A percentile compares a stretch with the other conserved stretches of the same genome.
phyloP scores from a whole-genome alignment of 208 protist species.

The Leishmania aethiopica region DNA sequence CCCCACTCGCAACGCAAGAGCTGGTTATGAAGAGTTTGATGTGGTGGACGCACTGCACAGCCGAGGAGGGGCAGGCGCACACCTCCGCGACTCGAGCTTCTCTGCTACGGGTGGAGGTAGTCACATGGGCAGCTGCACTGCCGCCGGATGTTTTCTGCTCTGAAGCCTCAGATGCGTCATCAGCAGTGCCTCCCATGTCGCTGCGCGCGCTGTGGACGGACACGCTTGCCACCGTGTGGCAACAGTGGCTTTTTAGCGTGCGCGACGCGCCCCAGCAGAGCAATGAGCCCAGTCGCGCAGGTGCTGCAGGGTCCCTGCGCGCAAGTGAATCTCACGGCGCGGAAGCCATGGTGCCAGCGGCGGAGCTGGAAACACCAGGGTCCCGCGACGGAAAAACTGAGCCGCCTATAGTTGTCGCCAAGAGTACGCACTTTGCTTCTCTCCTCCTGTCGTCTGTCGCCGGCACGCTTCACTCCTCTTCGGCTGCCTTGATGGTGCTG shows the following conservation, averaged over 20 bases:
- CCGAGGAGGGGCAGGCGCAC: background rate
- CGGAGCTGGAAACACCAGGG: background rate
- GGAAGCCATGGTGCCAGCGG: background rate
- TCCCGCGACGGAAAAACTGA: background rate
- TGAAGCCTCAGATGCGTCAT: background rate
- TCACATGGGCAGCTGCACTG: constrained; percentile 6
- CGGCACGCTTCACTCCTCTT: constrained; percentile 5
- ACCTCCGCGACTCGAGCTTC: background rate
- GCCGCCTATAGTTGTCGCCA: background rate
- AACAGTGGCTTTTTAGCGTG: constrained; percentile 6
- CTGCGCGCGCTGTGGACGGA: constrained; percentile 17
- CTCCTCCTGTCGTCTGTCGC: constrained; percentile 19
- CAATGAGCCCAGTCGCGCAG: background rate
- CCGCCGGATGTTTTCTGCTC: constrained; percentile 2
- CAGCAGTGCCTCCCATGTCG: background rate
- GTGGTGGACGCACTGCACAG: constrained; percentile 10
- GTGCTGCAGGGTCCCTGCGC: background rate
- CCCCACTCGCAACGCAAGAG: background rate
- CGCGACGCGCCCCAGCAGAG: background rate
- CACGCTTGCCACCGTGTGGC: constrained; percentile 10
- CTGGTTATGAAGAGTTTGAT: constrained; percentile 9
- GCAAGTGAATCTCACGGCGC: background rate
- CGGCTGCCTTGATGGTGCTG: constrained; percentile 10
- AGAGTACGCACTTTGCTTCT: constrained; percentile 1
- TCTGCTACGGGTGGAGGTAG: constrained; percentile 7